phyloP scores from a whole-genome alignment of 208 protist species.

The Acanthamoeba lenticulata region DNA sequence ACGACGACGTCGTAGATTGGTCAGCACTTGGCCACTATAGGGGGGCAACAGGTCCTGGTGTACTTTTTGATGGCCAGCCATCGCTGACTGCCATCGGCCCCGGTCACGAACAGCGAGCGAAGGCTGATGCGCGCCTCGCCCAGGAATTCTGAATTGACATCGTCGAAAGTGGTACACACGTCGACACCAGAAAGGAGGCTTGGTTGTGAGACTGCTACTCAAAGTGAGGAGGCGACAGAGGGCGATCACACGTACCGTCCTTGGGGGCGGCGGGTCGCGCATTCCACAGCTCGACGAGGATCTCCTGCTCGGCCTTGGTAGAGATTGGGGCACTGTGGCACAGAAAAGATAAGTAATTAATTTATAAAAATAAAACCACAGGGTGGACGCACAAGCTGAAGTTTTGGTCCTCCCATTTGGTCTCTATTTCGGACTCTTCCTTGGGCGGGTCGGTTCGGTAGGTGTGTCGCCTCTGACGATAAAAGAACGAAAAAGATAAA shows the following conservation, averaged over 20 bases:
- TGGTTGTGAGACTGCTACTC: neutral
- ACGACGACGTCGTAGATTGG: neutral
- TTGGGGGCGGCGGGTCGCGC: neutral
- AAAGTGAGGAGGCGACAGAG: neutral
- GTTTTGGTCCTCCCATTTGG: slow-evolving; percentile 7
- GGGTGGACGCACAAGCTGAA: neutral
- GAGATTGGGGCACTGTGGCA: neutral
- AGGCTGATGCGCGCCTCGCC: neutral
- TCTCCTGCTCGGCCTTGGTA: slow-evolving; percentile 30
- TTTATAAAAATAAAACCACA: too few relatives aligned
- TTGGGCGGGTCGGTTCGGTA: neutral
- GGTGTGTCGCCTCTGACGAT: slow-evolving; percentile 9
- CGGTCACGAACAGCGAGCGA: neutral
- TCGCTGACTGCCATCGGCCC: neutral
- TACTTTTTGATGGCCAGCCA: slow-evolving; percentile 51
- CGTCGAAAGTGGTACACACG: too few relatives aligned
- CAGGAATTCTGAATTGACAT: neutral
- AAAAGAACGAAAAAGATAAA: neutral
- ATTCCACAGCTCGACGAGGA: slow-evolving; percentile 40
- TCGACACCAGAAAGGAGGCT: neutral
- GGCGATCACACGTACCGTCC: neutral
- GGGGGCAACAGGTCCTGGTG: neutral
- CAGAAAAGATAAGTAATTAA: neutral
- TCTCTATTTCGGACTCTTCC: neutral
- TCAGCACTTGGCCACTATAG: neutral